Conservation (phyloP, 2,329 filamentous ascomycete species). For the Cryoendolithus antarcticus region DNA sequence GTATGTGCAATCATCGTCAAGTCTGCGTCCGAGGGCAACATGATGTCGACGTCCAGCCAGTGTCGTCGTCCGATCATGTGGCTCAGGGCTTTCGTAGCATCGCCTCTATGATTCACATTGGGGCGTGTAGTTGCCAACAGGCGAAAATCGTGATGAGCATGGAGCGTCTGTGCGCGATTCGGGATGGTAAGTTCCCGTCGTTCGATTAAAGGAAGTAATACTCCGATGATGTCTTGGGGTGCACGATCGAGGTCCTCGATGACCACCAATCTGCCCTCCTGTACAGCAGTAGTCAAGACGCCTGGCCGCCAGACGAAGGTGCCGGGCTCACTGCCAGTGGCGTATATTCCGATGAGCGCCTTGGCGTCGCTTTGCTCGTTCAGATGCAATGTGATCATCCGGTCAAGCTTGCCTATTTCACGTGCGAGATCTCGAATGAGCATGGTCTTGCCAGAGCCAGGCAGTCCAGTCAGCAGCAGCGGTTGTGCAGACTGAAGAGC, state of each 20-base stretch:
- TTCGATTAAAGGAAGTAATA: constrained; percentile 83
- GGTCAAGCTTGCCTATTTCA: constrained; percentile 63
- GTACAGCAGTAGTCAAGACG: constrained; percentile 84
- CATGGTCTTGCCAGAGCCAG: constrained; percentile 84
- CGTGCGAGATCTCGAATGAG: constrained; percentile 71
- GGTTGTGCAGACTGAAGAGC: constrained; percentile 58
- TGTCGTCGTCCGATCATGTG: constrained; percentile 71
- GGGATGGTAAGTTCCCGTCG: constrained; percentile 82
- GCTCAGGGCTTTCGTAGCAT: constrained; percentile 55
- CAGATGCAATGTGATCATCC: constrained; percentile 86
- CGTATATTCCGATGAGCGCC: constrained; percentile 87
- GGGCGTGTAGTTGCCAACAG: constrained; percentile 87
- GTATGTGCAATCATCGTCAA: constrained; percentile 60
- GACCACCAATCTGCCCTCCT: constrained; percentile 88
- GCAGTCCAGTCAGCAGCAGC: constrained; percentile 66
- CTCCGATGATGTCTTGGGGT: constrained; percentile 87
- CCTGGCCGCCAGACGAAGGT: constrained; percentile 88
- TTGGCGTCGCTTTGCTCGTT: constrained; percentile 99
- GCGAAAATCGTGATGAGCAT: constrained; percentile 72
- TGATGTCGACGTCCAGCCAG: constrained; percentile 67
- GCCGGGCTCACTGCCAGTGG: constrained; percentile 73
- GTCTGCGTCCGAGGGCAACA: constrained; percentile 54
- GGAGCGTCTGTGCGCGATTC: constrained; percentile 73
- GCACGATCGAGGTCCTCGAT: constrained; percentile 95
- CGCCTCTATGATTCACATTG: constrained; percentile 49